A percentile compares a stretch with the other conserved stretches of the same genome.
Evolutionary conservation across 768 basidiomycete genomes (phyloP).

Genomic region (Leccinellum luteum): DNA sequence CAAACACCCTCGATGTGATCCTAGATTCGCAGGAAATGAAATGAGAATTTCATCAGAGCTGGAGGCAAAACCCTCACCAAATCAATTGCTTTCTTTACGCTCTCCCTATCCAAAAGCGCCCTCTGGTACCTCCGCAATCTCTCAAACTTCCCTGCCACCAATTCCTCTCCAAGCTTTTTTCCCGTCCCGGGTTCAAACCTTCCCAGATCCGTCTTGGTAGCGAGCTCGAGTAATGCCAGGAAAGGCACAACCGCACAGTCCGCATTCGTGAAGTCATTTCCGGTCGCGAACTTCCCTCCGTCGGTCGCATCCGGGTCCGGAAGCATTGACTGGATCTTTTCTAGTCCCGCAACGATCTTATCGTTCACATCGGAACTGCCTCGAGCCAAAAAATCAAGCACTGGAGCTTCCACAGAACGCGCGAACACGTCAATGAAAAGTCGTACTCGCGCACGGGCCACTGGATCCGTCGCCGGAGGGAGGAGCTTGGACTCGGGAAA

Average conservation of each 20-base stretch:
- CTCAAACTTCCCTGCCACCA: constrained; percentile 44
- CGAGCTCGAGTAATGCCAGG: constrained; percentile 44
- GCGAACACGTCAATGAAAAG: constrained; percentile 58
- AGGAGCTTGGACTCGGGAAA: background rate
- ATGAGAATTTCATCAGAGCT: background rate
- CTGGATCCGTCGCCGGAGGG: constrained; percentile 38
- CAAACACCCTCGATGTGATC: background rate
- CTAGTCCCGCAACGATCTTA: background rate
- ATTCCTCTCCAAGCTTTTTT: constrained; percentile 36
- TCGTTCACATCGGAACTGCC: constrained; percentile 2
- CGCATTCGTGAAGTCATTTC: constrained; percentile 52
- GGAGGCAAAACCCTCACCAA: background rate
- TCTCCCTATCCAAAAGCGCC: constrained; percentile 42
- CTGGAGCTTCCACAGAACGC: constrained; percentile 40
- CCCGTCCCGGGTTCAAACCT: constrained; percentile 46
- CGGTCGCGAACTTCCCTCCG: constrained; percentile 35
- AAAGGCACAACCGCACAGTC: constrained; percentile 60
- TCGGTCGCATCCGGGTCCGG: constrained; percentile 41
- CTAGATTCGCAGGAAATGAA: background rate
- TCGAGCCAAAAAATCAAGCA: constrained; percentile 32
- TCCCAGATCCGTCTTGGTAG: constrained; percentile 47
- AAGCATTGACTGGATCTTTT: constrained; percentile 7
- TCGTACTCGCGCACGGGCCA: constrained; percentile 53
- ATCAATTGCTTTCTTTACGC: constrained; percentile 10
- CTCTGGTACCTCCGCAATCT: constrained; percentile 48